Evolutionary conservation across 1,139 yeast genomes (phyloP).

Genomic region (Magnusiomyces suaveolens): DNA sequence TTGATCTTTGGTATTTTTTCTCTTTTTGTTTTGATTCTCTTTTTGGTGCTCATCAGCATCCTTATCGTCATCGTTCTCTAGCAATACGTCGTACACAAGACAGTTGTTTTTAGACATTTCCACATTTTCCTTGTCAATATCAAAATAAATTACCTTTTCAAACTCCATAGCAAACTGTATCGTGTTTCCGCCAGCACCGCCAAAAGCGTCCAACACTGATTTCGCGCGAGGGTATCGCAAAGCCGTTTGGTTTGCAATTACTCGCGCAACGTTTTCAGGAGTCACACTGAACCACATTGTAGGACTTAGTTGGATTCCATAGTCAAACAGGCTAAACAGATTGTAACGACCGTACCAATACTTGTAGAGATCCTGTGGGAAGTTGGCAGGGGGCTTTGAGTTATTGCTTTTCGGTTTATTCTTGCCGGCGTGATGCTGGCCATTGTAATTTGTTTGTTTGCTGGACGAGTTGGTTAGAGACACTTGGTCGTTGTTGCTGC

Average conservation of each 20-base stretch:
- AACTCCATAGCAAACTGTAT: conserved; percentile 67
- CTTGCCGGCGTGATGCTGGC: neutral
- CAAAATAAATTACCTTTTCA: conserved; percentile 23
- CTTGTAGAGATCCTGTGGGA: conserved; percentile 24
- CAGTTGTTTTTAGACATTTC: neutral
- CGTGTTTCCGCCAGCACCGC: conserved; percentile 95
- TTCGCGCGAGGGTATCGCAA: conserved; percentile 43
- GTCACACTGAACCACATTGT: conserved; percentile 91
- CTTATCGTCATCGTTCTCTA: neutral
- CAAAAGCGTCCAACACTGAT: conserved; percentile 56
- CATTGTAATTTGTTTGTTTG: neutral
- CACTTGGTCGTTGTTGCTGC: neutral
- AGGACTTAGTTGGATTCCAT: conserved; percentile 61
- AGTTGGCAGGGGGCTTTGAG: conserved; percentile 6
- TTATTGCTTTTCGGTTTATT: conserved; percentile 3
- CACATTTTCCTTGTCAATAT: conserved; percentile 1
- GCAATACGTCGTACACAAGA: neutral
- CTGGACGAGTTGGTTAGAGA: too few species aligned
- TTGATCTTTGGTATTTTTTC: too few species aligned
- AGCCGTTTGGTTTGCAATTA: conserved; percentile 46
- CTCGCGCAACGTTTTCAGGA: conserved; percentile 60
- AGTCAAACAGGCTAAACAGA: conserved; percentile 52
- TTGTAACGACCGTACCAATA: conserved; percentile 54
- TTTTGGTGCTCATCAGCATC: neutral
- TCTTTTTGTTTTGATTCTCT: neutral